A percentile compares a stretch with the other conserved stretches of the same genome.
Evolutionary conservation across 1,284 basidiomycete genomes (phyloP).

Genomic region (Malassezia vespertilionis): DNA sequence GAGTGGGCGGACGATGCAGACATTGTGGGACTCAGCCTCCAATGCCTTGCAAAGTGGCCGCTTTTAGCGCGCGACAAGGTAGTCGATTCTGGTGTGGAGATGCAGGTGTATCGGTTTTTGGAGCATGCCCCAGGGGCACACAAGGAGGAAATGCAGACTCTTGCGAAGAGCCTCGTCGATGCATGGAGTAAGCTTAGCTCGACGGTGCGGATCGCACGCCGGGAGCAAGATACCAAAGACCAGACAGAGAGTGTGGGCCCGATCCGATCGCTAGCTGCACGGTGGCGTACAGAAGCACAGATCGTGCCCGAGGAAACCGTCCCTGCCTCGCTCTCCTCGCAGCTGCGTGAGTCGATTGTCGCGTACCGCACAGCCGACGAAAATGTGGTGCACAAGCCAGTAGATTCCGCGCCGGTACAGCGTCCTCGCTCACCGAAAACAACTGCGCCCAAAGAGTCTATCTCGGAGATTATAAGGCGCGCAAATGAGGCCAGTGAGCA

Average conservation of each 20-base stretch:
- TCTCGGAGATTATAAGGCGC: slow-evolving; percentile 43
- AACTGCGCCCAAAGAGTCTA: slow-evolving; percentile 20
- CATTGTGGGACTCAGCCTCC: slow-evolving; percentile 57
- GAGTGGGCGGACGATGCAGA: slow-evolving; percentile 67
- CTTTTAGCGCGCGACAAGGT: slow-evolving; percentile 83
- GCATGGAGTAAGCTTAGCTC: slow-evolving; percentile 66
- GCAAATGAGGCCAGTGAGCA: slow-evolving; percentile 33
- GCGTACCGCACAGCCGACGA: slow-evolving; percentile 11
- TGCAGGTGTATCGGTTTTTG: slow-evolving; percentile 41
- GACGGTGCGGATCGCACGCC: slow-evolving; percentile 62
- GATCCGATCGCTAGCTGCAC: slow-evolving; percentile 17
- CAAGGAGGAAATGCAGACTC: slow-evolving; percentile 17
- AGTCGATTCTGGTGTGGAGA: slow-evolving; percentile 55
- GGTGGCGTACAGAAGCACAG: slow-evolving; percentile 25
- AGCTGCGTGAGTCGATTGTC: slow-evolving; percentile 16
- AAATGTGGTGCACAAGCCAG: not conserved
- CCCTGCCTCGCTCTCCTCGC: slow-evolving; percentile 26
- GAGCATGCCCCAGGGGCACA: slow-evolving; percentile 6
- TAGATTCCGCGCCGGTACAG: not conserved
- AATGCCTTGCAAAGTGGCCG: slow-evolving; percentile 56
- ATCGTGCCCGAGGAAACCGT: slow-evolving; percentile 19
- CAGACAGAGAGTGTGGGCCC: slow-evolving; percentile 19
- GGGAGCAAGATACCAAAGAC: slow-evolving; percentile 45
- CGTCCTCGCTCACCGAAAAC: no score
- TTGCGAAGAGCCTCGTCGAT: slow-evolving; percentile 55